Conservation (phyloP, 257 asterid species). For the Solanum lignicaule region DNA sequence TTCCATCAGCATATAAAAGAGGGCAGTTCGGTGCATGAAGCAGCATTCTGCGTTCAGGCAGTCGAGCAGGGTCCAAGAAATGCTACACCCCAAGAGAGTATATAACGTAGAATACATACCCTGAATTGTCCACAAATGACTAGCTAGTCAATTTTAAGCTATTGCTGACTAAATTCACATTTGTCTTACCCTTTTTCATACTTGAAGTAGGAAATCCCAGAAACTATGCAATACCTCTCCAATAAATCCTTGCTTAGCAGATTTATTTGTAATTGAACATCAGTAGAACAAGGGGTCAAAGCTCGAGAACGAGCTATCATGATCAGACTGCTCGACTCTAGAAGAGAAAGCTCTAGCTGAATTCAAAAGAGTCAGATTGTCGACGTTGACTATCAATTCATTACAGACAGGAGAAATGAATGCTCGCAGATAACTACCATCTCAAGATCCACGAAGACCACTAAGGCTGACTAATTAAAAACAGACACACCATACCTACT, state of each 20-base stretch:
- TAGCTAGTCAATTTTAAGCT: background rate
- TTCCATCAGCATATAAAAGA: background rate
- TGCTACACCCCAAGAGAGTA: background rate
- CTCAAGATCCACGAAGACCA: background rate
- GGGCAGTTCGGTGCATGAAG: background rate
- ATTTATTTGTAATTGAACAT: background rate
- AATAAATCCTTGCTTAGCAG: background rate
- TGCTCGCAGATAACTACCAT: background rate
- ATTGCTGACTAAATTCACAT: background rate
- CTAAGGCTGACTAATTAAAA: background rate
- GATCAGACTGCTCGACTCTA: background rate
- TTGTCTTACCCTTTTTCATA: background rate
- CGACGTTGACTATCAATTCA: background rate
- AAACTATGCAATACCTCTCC: background rate
- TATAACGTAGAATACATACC: background rate
- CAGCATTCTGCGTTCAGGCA: background rate
- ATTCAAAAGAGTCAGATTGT: background rate
- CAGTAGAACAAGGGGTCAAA: background rate
- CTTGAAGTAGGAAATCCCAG: background rate
- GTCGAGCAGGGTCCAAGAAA: background rate
- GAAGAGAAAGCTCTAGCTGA: background rate
- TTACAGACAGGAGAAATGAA: background rate
- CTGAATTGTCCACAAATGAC: background rate
- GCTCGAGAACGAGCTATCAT: background rate
- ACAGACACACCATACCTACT: background rate